Base-by-base conservation (phyloP, 1,139 yeast genomes). In the Protomyces inundatus region DNA sequence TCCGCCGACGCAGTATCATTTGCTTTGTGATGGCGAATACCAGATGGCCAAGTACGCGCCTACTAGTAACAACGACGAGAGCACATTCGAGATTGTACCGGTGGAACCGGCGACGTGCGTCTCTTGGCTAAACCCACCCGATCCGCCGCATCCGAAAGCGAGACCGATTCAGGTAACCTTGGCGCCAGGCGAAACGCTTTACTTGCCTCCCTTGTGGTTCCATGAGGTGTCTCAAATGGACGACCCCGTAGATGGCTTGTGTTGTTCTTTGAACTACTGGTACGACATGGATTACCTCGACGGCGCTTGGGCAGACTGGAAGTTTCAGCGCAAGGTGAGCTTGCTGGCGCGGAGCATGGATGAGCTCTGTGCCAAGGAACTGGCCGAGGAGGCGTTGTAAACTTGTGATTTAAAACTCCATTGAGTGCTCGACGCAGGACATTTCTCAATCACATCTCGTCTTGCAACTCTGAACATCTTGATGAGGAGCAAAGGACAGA, bases 131-230 rank as follows among this genome's bases (percentile, higher is more conserved):
- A 57, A 32, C 36, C 52, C 51, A 35, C 56, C 52, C 46, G 39
- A 23, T 36, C 60, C 42, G 36, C 45, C 6, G 53, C 32, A 10
- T 36, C 9, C 16, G 50, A 37, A 16, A 64, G 50, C 40, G 52
- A 42, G 32, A 16, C 48, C 66, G 35, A 42, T 67, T n/a, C 57
- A 68, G 12, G 76, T 76, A 7, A 71, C 67, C 42, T 63, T 77
- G 34, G 64, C 68, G 5, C 75, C 77, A 0, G 79, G 79, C 4
- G 78, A 77, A 61, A 71, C 73, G 56, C 71, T 77, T 45, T 77
- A 73, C 65, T 68, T 77, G 23, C 80, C 80, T 0, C 76, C 79
- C 2, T 69, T 77, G 54, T 77, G 80, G 80, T 77, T 76, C 66
- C 80, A 77, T 61, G 77, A 77, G 54, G 69, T 68, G n/a, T 37